These are phyloP conservation scores for Adiantum capillusveneris DNA, from an alignment of 75 land plant genomes.

Conservation along the genomic window DNA sequence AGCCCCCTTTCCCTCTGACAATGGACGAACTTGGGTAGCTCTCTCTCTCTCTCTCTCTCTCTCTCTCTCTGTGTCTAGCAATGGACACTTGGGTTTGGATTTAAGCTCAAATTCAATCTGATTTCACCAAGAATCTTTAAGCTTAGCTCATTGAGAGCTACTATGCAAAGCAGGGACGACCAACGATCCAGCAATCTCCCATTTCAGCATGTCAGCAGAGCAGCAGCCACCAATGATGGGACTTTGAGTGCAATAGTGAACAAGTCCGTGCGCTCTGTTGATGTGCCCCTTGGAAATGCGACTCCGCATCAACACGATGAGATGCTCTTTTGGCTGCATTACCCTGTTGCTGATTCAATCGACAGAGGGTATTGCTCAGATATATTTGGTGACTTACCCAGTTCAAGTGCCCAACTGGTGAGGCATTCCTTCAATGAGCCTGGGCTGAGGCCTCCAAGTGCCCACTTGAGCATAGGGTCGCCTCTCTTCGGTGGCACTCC, in stretches of 20 bases:
- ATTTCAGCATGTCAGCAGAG: no score
- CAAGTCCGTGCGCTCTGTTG: background rate
- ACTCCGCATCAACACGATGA: conserved; percentile 14
- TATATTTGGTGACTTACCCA: conserved; percentile 12
- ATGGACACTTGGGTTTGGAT: no score
- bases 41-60: no score
- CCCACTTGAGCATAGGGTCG: background rate
- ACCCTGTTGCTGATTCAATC: conserved; percentile 20
- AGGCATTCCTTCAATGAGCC: background rate
- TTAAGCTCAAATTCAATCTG: no score
- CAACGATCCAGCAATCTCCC: no score
- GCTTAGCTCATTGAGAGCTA: no score
- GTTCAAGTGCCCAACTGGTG: conserved; percentile 7
- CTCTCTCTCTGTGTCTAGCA: no score
- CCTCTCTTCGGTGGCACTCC: no score
- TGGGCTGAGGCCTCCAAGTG: background rate
- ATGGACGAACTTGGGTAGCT: no score
- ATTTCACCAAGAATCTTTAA: no score
- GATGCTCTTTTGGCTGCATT: conserved; percentile 31
- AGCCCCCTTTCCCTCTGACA: no score
- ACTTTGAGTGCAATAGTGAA: background rate
- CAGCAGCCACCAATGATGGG: background rate
- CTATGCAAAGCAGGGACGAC: no score
- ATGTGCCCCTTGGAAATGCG: background rate
- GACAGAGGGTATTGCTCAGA: conserved; percentile 31